Evolutionary conservation across 805 yeast genomes (phyloP).

Genomic region (Candida hispaniensis): DNA sequence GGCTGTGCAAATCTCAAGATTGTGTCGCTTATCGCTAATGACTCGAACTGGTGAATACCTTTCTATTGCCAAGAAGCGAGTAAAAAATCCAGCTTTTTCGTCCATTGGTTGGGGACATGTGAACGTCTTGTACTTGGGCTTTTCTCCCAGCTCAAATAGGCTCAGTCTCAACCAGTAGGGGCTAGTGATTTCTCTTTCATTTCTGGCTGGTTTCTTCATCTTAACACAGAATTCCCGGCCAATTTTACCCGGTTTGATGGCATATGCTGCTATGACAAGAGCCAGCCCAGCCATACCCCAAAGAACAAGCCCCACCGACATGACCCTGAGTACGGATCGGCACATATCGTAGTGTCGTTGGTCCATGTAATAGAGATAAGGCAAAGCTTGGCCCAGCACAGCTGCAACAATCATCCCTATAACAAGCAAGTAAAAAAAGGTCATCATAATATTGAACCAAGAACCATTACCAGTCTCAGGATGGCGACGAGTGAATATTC

Average conservation of each 20-base stretch:
- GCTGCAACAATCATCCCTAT: slow-evolving; percentile 52
- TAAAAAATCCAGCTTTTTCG: slow-evolving; percentile 2
- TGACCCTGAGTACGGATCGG: slow-evolving; percentile 43
- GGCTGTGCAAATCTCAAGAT: slow-evolving; percentile 6
- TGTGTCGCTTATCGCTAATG: slow-evolving; percentile 4
- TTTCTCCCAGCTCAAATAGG: slow-evolving; percentile 1
- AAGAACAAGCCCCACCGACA: slow-evolving; percentile 36
- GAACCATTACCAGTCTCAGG: slow-evolving; percentile 53
- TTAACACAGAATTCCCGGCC: slow-evolving; percentile 29
- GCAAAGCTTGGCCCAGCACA: slow-evolving; percentile 53
- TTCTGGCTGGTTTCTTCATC: slow-evolving; percentile 12
- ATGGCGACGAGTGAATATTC: slow-evolving; percentile 67
- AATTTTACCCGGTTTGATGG: slow-evolving; percentile 44
- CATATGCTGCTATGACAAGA: slow-evolving; percentile 42
- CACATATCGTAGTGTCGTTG: slow-evolving; percentile 39
- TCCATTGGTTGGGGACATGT: slow-evolving; percentile 2
- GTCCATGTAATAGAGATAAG: slow-evolving; percentile 46
- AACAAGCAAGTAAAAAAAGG: slow-evolving; percentile 42
- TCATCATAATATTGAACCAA: slow-evolving; percentile 42
- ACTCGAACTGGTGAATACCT: slow-evolving; percentile 1
- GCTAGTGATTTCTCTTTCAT: slow-evolving; percentile 1
- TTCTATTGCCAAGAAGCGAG: slow-evolving; percentile 3
- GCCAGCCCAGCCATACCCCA: slow-evolving; percentile 46
- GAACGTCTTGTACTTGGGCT: slow-evolving; percentile 9
- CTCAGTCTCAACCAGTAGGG: slow-evolving; percentile 12